These are phyloP conservation scores for Apiotrichum sp. DNA, from an alignment of 1,284 basidiomycete species.

Conservation along the genomic window DNA sequence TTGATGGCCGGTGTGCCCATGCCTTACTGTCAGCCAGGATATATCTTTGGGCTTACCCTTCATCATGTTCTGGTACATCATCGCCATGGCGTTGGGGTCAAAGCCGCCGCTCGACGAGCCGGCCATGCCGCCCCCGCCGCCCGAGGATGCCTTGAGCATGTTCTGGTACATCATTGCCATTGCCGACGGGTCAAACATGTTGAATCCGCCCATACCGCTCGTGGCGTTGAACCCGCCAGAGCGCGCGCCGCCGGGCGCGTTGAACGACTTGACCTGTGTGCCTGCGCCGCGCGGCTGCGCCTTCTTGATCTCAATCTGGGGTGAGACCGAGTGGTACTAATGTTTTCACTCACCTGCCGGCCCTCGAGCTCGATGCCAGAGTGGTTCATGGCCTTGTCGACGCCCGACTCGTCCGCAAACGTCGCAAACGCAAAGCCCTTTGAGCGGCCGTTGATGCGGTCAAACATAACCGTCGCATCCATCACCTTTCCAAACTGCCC, in stretches of 20 bases:
- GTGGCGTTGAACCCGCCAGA: slow-evolving; percentile 17
- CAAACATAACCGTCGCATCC: slow-evolving; percentile 97
- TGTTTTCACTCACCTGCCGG: slow-evolving; percentile 61
- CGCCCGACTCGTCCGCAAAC: slow-evolving; percentile 76
- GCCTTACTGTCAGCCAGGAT: slow-evolving; percentile 9
- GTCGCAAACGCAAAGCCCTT: slow-evolving; percentile 99
- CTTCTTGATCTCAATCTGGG: slow-evolving; percentile 87
- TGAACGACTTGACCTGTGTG: slow-evolving; percentile 36
- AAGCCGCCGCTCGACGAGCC: slow-evolving; percentile 39
- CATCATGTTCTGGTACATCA: slow-evolving; percentile 54
- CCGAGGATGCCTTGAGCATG: slow-evolving; percentile 47
- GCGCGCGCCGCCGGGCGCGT: slow-evolving; percentile 30
- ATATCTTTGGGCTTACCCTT: slow-evolving; percentile 19
- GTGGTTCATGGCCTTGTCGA: slow-evolving; percentile 75
- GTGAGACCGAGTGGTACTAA: neutral
- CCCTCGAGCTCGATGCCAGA: slow-evolving; percentile 84
- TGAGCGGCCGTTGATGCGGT: slow-evolving; percentile 88
- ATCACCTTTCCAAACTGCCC: slow-evolving; percentile 83
- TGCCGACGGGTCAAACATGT: slow-evolving; percentile 50
- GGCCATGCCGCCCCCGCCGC: slow-evolving; percentile 17
- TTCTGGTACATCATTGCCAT: slow-evolving; percentile 54
- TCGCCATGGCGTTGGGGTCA: slow-evolving; percentile 52
- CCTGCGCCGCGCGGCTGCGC: slow-evolving; percentile 66
- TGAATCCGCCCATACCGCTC: slow-evolving; percentile 12
- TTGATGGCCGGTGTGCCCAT: slow-evolving; percentile 43